These are phyloP conservation scores for Diaporthe vaccinii DNA, from an alignment of 2,329 filamentous ascomycete species.

Conservation along the genomic window DNA sequence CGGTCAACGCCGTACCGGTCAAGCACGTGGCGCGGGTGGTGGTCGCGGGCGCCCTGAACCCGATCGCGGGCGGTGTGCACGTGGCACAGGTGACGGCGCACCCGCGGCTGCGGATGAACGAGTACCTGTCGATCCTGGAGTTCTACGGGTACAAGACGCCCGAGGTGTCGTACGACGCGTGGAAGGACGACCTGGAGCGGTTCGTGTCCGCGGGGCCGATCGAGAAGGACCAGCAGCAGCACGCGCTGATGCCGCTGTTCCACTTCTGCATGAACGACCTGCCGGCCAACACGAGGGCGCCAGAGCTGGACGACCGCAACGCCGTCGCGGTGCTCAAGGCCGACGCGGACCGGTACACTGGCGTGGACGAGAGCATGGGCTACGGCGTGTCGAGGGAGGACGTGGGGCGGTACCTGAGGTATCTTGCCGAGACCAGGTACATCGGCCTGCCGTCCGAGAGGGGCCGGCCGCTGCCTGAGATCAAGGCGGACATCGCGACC, in stretches of 20 bases:
- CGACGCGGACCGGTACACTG: conserved; percentile 71
- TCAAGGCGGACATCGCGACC: conserved; percentile 47
- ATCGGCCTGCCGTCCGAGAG: conserved; percentile 61
- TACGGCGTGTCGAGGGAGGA: conserved; percentile 71
- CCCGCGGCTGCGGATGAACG: conserved; percentile 82
- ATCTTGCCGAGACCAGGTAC: conserved; percentile 74
- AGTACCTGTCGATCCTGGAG: conserved; percentile 79
- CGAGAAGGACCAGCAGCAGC: conserved; percentile 72
- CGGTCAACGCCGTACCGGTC: conserved; percentile 91
- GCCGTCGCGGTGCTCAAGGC: conserved; percentile 73
- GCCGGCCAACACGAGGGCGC: conserved; percentile 77
- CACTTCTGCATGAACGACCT: conserved; percentile 80
- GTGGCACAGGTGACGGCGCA: conserved; percentile 86
- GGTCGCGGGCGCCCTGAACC: conserved; percentile 78
- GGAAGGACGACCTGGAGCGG: conserved; percentile 76
- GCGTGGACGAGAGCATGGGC: conserved; percentile 57
- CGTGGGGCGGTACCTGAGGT: conserved; percentile 74
- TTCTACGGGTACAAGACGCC: conserved; percentile 80
- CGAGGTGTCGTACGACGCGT: conserved; percentile 75
- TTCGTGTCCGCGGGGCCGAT: conserved; percentile 73
- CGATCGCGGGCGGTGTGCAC: conserved; percentile 60
- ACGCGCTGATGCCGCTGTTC: conserved; percentile 81
- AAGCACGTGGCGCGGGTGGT: conserved; percentile 86
- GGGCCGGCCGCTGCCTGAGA: conserved; percentile 50
- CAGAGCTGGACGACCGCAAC: conserved; percentile 81